Percentiles rank a stretch among this genome's conserved stretches.
Evolutionary conservation across 805 yeast species (phyloP).

Genomic region (Hanseniaspora lachancei): DNA sequence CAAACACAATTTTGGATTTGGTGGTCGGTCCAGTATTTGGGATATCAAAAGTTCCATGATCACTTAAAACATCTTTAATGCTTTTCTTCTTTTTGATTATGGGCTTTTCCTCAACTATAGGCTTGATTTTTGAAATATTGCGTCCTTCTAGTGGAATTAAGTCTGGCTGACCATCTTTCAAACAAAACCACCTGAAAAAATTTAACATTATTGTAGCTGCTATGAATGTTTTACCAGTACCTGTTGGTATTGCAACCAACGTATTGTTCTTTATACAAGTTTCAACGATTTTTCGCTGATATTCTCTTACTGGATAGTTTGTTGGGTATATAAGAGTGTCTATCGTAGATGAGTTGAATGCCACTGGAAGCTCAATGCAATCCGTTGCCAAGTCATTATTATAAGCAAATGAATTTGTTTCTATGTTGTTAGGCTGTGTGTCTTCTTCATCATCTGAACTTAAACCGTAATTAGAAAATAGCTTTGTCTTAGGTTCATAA

Average conservation of each 20-base stretch:
- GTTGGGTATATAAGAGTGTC: constrained; percentile 65
- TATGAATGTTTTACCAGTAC: constrained; percentile 91
- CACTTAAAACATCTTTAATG: constrained; percentile 5
- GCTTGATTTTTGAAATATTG: not conserved
- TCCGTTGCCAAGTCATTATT: not conserved
- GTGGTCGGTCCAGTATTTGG: constrained; percentile 34
- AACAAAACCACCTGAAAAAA: constrained; percentile 60
- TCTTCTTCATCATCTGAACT: not conserved
- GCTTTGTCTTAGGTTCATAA: not conserved
- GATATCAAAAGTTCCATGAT: not conserved
- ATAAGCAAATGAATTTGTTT: not conserved
- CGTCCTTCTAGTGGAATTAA: not conserved
- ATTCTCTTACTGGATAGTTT: constrained; percentile 71
- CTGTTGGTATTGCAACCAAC: constrained; percentile 90
- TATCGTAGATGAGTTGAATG: constrained; percentile 4
- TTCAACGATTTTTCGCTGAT: constrained; percentile 69
- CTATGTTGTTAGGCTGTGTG: not conserved
- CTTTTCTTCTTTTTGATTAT: constrained; percentile 1
- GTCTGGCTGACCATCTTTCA: constrained; percentile 4
- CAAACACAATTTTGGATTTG: constrained; percentile 55
- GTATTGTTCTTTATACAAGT: constrained; percentile 61
- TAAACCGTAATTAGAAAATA: not conserved
- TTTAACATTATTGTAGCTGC: constrained; percentile 91
- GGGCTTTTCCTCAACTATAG: not conserved
- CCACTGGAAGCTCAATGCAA: constrained; percentile 7